Conservation (phyloP, 192 early-diverging fungal genomes). For the Helicostylum pulchrum region DNA sequence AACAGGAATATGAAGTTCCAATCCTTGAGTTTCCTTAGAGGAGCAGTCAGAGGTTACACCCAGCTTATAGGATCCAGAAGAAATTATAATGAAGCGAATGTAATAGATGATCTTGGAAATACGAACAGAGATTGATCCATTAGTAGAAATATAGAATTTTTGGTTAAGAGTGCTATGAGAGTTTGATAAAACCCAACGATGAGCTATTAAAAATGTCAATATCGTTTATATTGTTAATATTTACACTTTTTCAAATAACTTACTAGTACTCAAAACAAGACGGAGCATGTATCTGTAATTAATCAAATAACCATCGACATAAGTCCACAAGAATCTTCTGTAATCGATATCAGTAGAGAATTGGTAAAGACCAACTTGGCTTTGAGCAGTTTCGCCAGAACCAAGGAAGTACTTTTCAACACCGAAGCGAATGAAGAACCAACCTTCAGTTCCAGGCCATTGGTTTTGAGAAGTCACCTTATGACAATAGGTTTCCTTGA, state of each 20-base stretch:
- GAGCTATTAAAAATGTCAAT: conserved; percentile 1
- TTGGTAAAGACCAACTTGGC: conserved; percentile 17
- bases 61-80: conserved; percentile 1
- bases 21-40: neutral
- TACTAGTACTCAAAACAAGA: conserved; percentile 21
- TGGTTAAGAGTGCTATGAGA: conserved; percentile 11
- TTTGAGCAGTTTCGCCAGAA: conserved; percentile 20
- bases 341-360: conserved; percentile 10
- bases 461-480: conserved; percentile 19
- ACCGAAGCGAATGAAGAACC: conserved; percentile 33
- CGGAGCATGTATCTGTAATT: conserved; percentile 32
- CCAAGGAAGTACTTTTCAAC: conserved; percentile 23
- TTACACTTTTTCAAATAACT: neutral
- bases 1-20: conserved; percentile 17
- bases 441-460: conserved; percentile 17
- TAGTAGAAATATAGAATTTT: conserved; percentile 11
- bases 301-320: conserved; percentile 30
- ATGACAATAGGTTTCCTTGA: conserved; percentile 20
- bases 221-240: neutral
- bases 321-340: conserved; percentile 29
- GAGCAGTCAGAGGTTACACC: neutral
- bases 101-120: conserved; percentile 19
- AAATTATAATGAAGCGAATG: conserved; percentile 9
- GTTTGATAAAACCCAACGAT: conserved; percentile 15
- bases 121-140: conserved; percentile 18